These are phyloP conservation scores for Aspergillus sp. DNA, from an alignment of 2,329 filamentous ascomycete genomes.

Conservation along the genomic window DNA sequence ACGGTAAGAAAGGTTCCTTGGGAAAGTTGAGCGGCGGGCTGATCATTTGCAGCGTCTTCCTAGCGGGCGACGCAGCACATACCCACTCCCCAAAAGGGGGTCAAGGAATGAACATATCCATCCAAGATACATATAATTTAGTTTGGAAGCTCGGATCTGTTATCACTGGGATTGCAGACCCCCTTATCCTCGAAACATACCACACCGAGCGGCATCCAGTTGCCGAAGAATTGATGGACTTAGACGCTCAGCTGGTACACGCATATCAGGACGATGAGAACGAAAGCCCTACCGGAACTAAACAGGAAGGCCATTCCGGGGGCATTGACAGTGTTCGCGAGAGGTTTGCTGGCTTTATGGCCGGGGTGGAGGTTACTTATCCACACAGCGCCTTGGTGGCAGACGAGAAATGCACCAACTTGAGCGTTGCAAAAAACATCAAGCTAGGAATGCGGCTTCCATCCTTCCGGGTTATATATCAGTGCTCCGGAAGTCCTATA, in stretches of 20 bases:
- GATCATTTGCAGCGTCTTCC: not conserved
- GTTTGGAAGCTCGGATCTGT: conserved; percentile 56
- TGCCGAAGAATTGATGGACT: conserved; percentile 64
- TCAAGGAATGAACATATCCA: conserved; percentile 35
- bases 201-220: conserved; percentile 56
- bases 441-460: conserved; percentile 14
- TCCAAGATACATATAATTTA: conserved; percentile 53
- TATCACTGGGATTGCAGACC: conserved; percentile 38
- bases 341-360: not conserved
- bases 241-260: conserved; percentile 42
- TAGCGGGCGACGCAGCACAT: conserved; percentile 6
- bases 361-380: conserved; percentile 1
- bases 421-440: conserved; percentile 3
- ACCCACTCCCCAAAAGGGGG: conserved; percentile 9
- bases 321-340: too few species aligned
- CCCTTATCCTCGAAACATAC: conserved; percentile 50
- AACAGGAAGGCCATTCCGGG: not conserved
- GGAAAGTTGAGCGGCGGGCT: not conserved
- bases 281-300: not conserved
- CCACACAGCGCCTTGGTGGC: conserved; percentile 1
- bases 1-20: too few species aligned
- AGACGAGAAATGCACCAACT: not conserved
- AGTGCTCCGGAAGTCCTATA: conserved; percentile 8
- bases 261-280: not conserved
- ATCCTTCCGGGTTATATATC: conserved; percentile 7